phyloP scores from a whole-genome alignment of 768 basidiomycete genomes.

The Boletellus sp. region DNA sequence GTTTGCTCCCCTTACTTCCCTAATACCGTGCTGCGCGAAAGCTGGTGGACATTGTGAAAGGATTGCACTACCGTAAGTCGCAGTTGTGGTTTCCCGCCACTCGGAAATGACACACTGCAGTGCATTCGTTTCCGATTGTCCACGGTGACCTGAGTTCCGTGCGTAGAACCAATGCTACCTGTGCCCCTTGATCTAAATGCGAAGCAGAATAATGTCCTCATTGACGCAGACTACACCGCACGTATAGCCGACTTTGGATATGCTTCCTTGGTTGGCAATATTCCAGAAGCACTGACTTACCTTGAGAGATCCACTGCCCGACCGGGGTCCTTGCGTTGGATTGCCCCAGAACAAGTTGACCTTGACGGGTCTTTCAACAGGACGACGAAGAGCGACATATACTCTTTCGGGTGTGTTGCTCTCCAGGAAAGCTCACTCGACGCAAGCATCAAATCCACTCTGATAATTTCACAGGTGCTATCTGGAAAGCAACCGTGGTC shows the following conservation, averaged over 20 bases:
- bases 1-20: too few species aligned
- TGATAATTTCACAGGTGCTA: slow-evolving; percentile 19
- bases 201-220: not conserved
- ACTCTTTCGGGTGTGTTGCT: not conserved
- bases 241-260: not conserved
- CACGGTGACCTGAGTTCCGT: not conserved
- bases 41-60: not conserved
- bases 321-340: not conserved
- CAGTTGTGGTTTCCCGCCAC: not conserved
- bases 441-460: slow-evolving; percentile 5
- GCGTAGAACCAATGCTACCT: not conserved
- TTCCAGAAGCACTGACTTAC: not conserved
- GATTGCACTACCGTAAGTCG: not conserved
- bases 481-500: slow-evolving; percentile 6
- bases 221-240: not conserved
- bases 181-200: not conserved
- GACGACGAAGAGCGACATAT: not conserved
- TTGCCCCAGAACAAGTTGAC: not conserved
- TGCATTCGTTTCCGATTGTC: not conserved
- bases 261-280: not conserved
- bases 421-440: slow-evolving; percentile 9
- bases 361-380: not conserved
- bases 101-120: not conserved
- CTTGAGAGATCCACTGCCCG: not conserved
- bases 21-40: not conserved